Conservation (phyloP, 2,329 filamentous ascomycete species). For the Botrytis porri region DNA sequence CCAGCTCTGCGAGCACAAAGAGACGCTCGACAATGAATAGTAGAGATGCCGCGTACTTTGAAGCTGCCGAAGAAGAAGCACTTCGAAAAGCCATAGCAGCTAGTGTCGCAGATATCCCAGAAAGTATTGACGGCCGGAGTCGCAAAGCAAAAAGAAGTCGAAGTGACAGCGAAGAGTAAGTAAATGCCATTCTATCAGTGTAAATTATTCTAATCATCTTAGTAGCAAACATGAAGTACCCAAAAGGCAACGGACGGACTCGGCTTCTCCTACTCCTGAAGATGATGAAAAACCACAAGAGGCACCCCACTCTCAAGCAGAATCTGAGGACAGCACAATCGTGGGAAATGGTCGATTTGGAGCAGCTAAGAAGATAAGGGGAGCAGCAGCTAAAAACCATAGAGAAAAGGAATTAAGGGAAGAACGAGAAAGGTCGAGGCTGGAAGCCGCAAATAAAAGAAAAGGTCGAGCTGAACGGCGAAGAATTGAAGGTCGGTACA, state of each 20-base stretch:
- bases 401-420: constrained; percentile 65
- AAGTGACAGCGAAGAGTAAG: constrained; percentile 93
- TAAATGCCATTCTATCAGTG: constrained; percentile 31
- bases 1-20: constrained; percentile 52
- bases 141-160: constrained; percentile 77
- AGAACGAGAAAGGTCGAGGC: constrained; percentile 70
- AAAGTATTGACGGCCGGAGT: constrained; percentile 47
- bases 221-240: constrained; percentile 64
- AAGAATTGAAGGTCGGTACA: constrained; percentile 68
- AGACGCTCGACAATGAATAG: constrained; percentile 97
- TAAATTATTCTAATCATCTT: constrained; percentile 29
- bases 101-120: constrained; percentile 67
- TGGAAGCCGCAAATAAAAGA: constrained; percentile 73
- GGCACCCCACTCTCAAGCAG: constrained; percentile 47
- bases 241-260: constrained; percentile 83
- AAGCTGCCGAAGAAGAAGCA: constrained; percentile 70
- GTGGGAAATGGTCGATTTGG: constrained; percentile 46
- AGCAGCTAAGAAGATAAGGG: constrained; percentile 58
- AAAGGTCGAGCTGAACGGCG: constrained; percentile 80
- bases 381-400: constrained; percentile 54
- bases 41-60: constrained; percentile 84
- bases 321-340: constrained; percentile 67
- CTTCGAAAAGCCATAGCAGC: constrained; percentile 88
- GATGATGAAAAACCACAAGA: constrained; percentile 42
- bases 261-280: constrained; percentile 64